Evolutionary conservation across 1,284 basidiomycete genomes (phyloP), one percentile per base, ranked within the genome.

Genomic region (Pseudozyma pruni): DNA sequence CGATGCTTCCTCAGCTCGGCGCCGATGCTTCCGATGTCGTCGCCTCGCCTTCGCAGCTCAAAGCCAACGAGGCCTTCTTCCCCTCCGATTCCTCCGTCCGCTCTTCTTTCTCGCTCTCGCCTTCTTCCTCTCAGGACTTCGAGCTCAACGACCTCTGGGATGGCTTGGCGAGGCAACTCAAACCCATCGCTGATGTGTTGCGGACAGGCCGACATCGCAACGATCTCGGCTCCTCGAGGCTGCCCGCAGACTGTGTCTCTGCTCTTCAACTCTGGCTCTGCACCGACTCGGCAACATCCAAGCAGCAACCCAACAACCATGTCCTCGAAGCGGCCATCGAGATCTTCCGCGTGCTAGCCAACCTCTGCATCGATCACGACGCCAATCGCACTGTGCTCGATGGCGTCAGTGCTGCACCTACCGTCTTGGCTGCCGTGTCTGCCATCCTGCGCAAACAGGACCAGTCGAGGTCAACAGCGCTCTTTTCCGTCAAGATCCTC

Each of bases 371-470:
- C 38, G 77, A 79, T 37, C 59, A 73, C 40, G 72, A 72, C 20
- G 57, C 37, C 23, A 76, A 76, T 8, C 59, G 73, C 25, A 37
- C 45, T 16, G n/a, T 49, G 9, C 56, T 60, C 22, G 41, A 58
- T 25, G 56, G 42, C 7, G 32, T 53, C n/a, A 39, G 31, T 6
- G 64, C 69, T 17, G 86, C 93, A 20, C 89, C 87, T 75, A 85
- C 93, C 53, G 85, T 92, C 44, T 88, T 89, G 75, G 91, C 90
- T 3, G 87, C 90, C 3, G 87, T 92, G 48, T 92, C 91, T 5
- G 88, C 90, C 8, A 84, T 93, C 29, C 82, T 94, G 43, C 93
- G 93, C 76, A 87, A 88, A 14, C 89, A 89, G 63, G 51, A 53
- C 10, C 52, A 49, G 4, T 72, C 70, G 1, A 54, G 67, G 22